Base-by-base conservation (phyloP, 805 yeast genomes). In the Grigorovia humatica region DNA sequence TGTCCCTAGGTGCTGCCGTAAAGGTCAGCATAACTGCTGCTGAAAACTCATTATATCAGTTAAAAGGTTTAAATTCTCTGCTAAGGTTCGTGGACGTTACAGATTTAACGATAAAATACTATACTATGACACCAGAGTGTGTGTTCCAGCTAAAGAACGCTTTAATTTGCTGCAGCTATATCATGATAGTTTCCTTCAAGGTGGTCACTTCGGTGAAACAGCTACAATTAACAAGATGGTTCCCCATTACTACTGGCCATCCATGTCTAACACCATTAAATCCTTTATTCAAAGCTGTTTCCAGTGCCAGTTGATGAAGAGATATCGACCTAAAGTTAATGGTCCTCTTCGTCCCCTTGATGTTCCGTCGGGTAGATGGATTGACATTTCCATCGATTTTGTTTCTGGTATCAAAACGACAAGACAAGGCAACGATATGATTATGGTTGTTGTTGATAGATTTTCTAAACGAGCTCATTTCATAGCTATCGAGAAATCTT, bases 301-400 rank as follows among this genome's bases (percentile, higher is more conserved):
- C 2, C 52, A 56, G 17, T 56, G 55, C 45, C 57, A 54, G 44
- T 13, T 54, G 7, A 41, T 46, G 30, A 51, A 51, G 12, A 11
- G 17, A 3, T 46, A 56, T 27, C 30, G 51, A 17, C 51, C 49
- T n/a, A 12, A 27, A 4, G n/a, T 20, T 11, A 53, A 58, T 11
- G 58, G 55, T 7, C 43, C 48, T 4, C 17, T 51, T 5, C 17
- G 32, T 18, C 61, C 61, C 1, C 43, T 54, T 12, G 43, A 35
- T 5, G 40, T 58, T 2, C 56, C 61, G 2, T 44, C 53, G 61
- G 63, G 19, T n/a, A n/a, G n/a, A n/a, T n/a, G n/a, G n/a, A n/a
- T 38, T 9, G 56, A 51, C 23, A 54, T 59, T 1, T 49, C 63
- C 2, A 49, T 58, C 23, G 62, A 59, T 42, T 59, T 59, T 41